Evolutionary conservation across 805 yeast genomes (phyloP), one percentile per base, ranked within the genome.

Genomic region (Debaryomyces hansenii): DNA sequence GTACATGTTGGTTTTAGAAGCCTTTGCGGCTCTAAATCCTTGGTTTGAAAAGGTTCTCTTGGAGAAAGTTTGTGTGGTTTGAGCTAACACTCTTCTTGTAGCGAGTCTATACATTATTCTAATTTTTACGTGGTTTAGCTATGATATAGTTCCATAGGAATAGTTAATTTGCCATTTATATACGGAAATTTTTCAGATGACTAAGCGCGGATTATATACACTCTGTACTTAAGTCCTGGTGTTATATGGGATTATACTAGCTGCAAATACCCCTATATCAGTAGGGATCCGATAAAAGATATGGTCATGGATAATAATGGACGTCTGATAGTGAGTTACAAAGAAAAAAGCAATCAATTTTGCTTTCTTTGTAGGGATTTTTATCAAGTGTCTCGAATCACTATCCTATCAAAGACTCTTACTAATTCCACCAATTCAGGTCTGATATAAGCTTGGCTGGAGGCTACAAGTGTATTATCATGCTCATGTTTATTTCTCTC

Each of bases 21-120:
- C 34, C 11, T 31, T 31, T 32, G 40, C 29, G 27, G 34, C 37
- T 14, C 42, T 47, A 43, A 38, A 27, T 12, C 49, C 36, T n/a
- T 35, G 41, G 35, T 37, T 42, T 34, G 44, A 43, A 44, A 39
- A 52, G 14, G 42, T 24, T 48, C 56, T 53, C 20, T 41, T 50
- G 18, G 46, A 34, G 16, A 45, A 33, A 33, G 49, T 50, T 31
- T 45, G 48, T 8, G 44, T 46, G 10, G 40, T 18, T n/a, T 47
- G 55, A 41, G 57, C 53, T 20, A 46, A 20, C 14, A 44, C 36
- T 21, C 46, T 16, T 46, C 54, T 57, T 40, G 50, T 42, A 35
- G 53, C 39, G 38, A 46, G 41, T 58, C 64, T 58, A 48, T 48
- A 59, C 63, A 59, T 59, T 28, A 12, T 32, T 18, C 40, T 28